Base-by-base conservation (phyloP, 257 asterid species). In the Jacaranda mimosifolia region DNA sequence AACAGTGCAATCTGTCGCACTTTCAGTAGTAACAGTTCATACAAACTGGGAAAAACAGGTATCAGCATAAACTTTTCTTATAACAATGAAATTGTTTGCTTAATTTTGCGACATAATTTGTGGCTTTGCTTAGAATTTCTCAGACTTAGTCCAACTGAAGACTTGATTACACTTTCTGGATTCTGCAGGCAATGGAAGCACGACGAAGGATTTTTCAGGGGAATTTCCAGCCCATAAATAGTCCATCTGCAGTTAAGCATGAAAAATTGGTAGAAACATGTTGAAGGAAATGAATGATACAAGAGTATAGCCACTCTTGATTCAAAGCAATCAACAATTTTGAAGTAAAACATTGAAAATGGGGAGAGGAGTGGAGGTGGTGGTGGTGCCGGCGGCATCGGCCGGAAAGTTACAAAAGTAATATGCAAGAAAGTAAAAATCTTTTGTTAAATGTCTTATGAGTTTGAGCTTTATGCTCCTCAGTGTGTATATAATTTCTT, bases 1-100 rank as follows among this genome's bases (percentile, higher is more conserved):
- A 11, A 55, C 85, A 5, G 83, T 84, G 9, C 90, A 88, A 56
- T 70, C 82, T 32, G 15, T 77, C 67, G 21, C 78, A 48, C 86
- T 86, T 58, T 72, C 83, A 35, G 1, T 86, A 6, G 48, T 84
- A 57, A 83, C 92, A 13, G 15, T 65, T 68, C 79, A 74, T 68
- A 88, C 88, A 6, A 18, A 83, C 48, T 86, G 90, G 92, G 81
- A 88, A 75, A 80, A 80, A 56, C 85, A 83, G 88, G 92, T 85
- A 12, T 7, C 4, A 10, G 7, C 14, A 19, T 45, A 9, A 64
- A 8, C 21, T 3, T 55, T 10, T 40, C 5, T 17, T 49, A 21
- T 12, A 4, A 5, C 42, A 1, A 17, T 52, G 32, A 26, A 26
- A 26, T 26, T 26, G 32, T 26, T 26, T 26, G 32, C 32, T 26